Conservation (phyloP, 352 stramenopile genomes). For the Phytophthora aleatoria region DNA sequence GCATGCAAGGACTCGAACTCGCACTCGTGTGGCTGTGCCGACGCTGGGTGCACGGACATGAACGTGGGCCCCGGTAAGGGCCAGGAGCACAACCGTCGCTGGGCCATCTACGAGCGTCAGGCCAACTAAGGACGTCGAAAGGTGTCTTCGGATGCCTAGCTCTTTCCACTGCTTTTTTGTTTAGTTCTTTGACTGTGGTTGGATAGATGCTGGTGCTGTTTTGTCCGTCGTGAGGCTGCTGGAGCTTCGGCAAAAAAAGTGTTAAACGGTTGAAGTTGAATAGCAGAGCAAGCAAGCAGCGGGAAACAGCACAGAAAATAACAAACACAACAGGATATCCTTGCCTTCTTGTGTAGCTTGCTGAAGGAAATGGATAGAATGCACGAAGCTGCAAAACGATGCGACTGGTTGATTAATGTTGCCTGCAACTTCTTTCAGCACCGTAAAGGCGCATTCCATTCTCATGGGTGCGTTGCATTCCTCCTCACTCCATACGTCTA, state of each 20-base stretch:
- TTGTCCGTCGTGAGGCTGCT: conserved; percentile 21
- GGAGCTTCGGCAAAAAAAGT: conserved; percentile 18
- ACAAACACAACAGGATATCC: conserved; percentile 18
- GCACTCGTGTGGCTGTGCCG: conserved; percentile 87
- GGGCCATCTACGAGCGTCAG: conserved; percentile 87
- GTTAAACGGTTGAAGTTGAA: conserved; percentile 28
- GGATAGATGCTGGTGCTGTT: conserved; percentile 30
- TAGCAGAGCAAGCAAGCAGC: conserved; percentile 19
- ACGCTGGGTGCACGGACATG: conserved; percentile 78
- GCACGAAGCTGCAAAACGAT: conserved; percentile 5
- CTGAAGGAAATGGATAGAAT: background rate
- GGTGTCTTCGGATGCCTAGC: background rate
- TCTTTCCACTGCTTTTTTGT: conserved; percentile 25
- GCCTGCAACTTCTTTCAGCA: background rate
- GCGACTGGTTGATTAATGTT: conserved; percentile 30
- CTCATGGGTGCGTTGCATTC: conserved; percentile 15
- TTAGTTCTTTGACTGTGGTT: conserved; percentile 29
- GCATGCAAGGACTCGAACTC: conserved; percentile 76
- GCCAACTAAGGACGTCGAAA: conserved; percentile 21
- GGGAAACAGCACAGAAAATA: conserved; percentile 30
- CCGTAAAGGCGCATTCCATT: conserved; percentile 6
- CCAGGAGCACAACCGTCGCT: conserved; percentile 91
- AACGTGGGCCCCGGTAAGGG: conserved; percentile 66
- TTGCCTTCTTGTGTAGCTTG: conserved; percentile 12
- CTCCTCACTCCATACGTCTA: conserved; percentile 34